Evolutionary conservation across 352 stramenopile genomes (phyloP), one percentile per base, ranked within the genome.

Genomic region (Phytopythium delawarense): DNA sequence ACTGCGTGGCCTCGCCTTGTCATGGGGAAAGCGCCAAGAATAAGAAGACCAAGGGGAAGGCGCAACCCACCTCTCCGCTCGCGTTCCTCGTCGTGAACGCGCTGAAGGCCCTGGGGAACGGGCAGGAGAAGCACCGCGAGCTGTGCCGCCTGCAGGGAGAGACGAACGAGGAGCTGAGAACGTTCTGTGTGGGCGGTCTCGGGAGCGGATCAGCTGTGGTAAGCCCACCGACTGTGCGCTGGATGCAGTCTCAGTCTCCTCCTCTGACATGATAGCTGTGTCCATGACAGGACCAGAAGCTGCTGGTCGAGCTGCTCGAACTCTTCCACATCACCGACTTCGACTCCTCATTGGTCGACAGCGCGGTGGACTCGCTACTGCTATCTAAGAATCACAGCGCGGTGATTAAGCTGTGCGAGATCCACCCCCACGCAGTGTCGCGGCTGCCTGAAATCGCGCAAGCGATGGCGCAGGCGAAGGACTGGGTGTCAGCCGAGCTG

Each of bases 401-500:
- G 7, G 48, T 86, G 15, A 81, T 91, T 40, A 81, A 81, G 48
- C 58, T 91, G 25, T 76, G 69, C 21, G 51, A 57, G 20, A 75
- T 69, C 0, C 86, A 79, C 59, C 39, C 28, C 8, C 44, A 60
- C 1, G 34, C 82, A 13, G 51, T 68, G 6, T 87, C 74, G 75
- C 61, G 71, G 5, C 75, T 79, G 28, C 59, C 63, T 2, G 40
- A 21, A 0, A 76, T 86, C 34, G 69, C 82, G 20, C 48, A 50
- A 13, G 58, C 49, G 20, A 81, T 88, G 68, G 71, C 79, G 13
- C 62, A 67, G 40, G 64, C 66, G 6, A 91, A 88, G 54, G 79
- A 91, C 55, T 91, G 81, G 81, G 70, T 69, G 1, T 83, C 77
- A 2, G 77, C 81, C 11, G 81, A 88, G 59, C 58, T 85, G 2